Percentiles rank a stretch among this genome's conserved stretches.
Evolutionary conservation across 1,284 basidiomycete species (phyloP).

Genomic region (Rhodotorula glutinis): DNA sequence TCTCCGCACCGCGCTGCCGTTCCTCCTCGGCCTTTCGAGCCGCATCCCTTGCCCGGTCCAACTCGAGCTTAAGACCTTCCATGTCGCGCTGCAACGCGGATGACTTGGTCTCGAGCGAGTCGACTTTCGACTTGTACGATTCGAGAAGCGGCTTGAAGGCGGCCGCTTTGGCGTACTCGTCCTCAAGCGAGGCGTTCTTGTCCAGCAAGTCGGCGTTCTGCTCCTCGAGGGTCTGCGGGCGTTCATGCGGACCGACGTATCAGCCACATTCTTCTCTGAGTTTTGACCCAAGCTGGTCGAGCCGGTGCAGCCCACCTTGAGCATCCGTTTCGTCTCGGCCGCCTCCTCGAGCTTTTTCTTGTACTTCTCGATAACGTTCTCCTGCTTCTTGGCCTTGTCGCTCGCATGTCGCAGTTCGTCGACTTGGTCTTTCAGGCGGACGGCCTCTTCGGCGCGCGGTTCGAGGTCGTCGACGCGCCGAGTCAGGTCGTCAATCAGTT

Average conservation of each 20-base stretch:
- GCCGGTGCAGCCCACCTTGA: conserved; percentile 64
- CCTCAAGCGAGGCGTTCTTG: conserved; percentile 83
- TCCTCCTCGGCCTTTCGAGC: conserved; percentile 62
- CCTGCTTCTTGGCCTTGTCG: conserved; percentile 85
- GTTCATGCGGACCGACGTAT: too few species aligned
- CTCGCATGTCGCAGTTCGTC: conserved; percentile 77
- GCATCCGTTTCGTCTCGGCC: conserved; percentile 76
- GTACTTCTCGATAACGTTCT: conserved; percentile 98
- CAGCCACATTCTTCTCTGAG: too few species aligned
- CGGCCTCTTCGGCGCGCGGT: conserved; percentile 68
- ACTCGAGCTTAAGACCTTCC: conserved; percentile 67
- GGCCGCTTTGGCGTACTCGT: conserved; percentile 80
- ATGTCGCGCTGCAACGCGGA: conserved; percentile 64
- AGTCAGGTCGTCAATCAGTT: conserved; percentile 66
- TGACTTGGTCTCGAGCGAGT: conserved; percentile 70
- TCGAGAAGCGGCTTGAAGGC: conserved; percentile 87
- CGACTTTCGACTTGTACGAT: conserved; percentile 83
- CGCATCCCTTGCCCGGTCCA: conserved; percentile 68
- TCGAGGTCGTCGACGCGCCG: conserved; percentile 71
- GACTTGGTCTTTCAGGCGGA: conserved; percentile 80
- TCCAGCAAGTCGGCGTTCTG: conserved; percentile 89
- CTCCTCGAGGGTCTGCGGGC: conserved; percentile 70
- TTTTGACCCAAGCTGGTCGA: too few species aligned
- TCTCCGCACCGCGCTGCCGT: conserved; percentile 73
- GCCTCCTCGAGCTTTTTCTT: conserved; percentile 97